These are phyloP conservation scores for Rhododendron vialii DNA, from an alignment of 148 eudicot species.

Conservation along the genomic window DNA sequence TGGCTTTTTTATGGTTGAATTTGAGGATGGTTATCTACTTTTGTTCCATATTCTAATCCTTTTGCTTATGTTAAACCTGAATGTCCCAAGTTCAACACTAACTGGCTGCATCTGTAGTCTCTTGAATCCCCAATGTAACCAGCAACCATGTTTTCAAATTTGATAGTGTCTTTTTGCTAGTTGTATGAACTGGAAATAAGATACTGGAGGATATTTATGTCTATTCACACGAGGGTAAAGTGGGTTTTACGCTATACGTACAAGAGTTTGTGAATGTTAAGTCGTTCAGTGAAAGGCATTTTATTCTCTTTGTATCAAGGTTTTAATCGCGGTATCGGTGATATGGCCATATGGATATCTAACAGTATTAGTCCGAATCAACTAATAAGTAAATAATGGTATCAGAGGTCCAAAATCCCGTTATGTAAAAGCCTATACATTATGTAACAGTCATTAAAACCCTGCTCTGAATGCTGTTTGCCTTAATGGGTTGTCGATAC, in stretches of 20 bases:
- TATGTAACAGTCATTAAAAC: no score
- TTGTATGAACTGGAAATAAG: background rate
- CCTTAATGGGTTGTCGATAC: background rate
- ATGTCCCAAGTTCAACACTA: background rate
- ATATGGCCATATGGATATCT: no score
- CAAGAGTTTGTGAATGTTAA: background rate
- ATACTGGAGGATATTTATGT: background rate
- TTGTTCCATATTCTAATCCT: background rate
- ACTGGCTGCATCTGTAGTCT: background rate
- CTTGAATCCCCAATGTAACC: background rate
- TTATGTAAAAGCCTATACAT: no score
- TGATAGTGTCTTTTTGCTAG: background rate
- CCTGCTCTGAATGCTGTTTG: background rate
- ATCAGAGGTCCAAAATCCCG: background rate
- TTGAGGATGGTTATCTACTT: background rate
- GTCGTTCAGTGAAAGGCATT: background rate
- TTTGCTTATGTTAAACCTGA: background rate
- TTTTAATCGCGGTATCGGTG: no score
- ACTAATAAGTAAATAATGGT: background rate
- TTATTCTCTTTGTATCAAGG: background rate
- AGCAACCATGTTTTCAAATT: background rate
- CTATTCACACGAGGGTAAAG: background rate
- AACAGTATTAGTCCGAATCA: no score
- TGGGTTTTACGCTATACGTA: background rate
- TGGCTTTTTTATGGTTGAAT: conserved; percentile 2